Evolutionary conservation across 2,329 filamentous ascomycete species (phyloP), one percentile per base, ranked within the genome.

Genomic region (Beauveria asiatica): DNA sequence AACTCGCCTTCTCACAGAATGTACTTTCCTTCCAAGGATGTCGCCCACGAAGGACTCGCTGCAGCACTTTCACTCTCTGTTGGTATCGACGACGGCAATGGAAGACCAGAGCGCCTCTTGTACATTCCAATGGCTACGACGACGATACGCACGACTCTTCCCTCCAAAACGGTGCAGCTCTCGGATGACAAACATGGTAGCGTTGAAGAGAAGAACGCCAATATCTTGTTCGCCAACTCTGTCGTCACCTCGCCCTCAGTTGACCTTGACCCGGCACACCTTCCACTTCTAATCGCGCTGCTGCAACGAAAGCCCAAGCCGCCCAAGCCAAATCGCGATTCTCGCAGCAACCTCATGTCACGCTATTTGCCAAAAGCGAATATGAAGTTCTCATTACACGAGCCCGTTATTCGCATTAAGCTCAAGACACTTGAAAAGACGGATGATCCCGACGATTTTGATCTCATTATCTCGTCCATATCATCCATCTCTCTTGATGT

Each of bases 91-190:
- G 92, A 97, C 70, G 90, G 91, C n/a, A 84, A 87, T 30, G 89
- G 88, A 9, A 89, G 89, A 67, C 88, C 90, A 0, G 91, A 97
- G 70, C 86, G 93, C 58, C 82, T 99, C 61, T 76, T 96, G 23
- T 99, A 99, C 71, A 84, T 99, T 48, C 94, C 94, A 0, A 97
- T 99, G 94, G 90, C 93, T 21, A 99, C 94, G 1, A 96, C 92
- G 3, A 99, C 87, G 0, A 85, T 97, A 62, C 91, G 93, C 72
- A 97, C 94, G 0, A 99, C 95, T 0, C 76, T 97, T 8, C 93
- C 93, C 6, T 95, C 94, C 13, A 97, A 97, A 73, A 96, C 92
- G 0, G 87, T 99, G 11, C 89, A 93, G 70, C 83, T 92, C 58
- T 83, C 86, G 1, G 82, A 86, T 61, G 83, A 88, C 39, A 87